phyloP scores from a whole-genome alignment of 179 eudicot genomes.

The Sideroxylon spinosum region DNA sequence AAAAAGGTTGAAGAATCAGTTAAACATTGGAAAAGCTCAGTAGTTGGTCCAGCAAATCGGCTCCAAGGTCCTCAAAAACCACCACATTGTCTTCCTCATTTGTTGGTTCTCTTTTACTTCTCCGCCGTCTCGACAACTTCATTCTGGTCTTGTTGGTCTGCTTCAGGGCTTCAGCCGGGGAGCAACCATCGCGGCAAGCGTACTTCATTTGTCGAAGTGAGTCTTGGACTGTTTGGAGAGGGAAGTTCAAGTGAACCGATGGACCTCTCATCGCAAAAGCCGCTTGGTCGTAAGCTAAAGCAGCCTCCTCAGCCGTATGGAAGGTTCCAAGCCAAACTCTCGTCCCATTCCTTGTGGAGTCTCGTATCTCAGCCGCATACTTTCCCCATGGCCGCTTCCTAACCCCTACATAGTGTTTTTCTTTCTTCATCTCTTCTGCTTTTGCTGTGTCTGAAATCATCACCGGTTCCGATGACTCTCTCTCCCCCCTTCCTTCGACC shows the following conservation, averaged over 20 bases:
- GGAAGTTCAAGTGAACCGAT: constrained; percentile 10
- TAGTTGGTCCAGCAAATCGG: background rate
- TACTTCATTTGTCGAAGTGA: background rate
- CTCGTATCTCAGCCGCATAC: constrained; percentile 18
- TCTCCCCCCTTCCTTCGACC: background rate
- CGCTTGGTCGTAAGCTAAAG: constrained; percentile 18
- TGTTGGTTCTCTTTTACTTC: background rate
- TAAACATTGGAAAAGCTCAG: background rate
- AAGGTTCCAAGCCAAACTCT: constrained; percentile 22
- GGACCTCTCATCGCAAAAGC: constrained; percentile 16
- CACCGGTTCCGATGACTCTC: background rate
- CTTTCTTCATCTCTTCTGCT: background rate
- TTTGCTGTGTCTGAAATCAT: too few species aligned
- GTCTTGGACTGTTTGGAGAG: constrained; percentile 6
- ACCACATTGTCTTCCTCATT: background rate
- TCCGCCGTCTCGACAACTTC: background rate
- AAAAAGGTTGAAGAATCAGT: too few species aligned
- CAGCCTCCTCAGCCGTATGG: constrained; percentile 15
- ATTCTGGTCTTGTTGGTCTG: constrained; percentile 1
- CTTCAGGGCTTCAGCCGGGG: constrained; percentile 7
- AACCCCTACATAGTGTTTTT: constrained; percentile 7
- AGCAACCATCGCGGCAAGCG: background rate
- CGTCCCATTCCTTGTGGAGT: constrained; percentile 11
- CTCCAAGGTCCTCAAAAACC: constrained; percentile 6
- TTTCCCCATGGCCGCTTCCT: constrained; percentile 24